phyloP scores from a whole-genome alignment of 1,284 basidiomycete genomes.

The Prillingera fragicola region DNA sequence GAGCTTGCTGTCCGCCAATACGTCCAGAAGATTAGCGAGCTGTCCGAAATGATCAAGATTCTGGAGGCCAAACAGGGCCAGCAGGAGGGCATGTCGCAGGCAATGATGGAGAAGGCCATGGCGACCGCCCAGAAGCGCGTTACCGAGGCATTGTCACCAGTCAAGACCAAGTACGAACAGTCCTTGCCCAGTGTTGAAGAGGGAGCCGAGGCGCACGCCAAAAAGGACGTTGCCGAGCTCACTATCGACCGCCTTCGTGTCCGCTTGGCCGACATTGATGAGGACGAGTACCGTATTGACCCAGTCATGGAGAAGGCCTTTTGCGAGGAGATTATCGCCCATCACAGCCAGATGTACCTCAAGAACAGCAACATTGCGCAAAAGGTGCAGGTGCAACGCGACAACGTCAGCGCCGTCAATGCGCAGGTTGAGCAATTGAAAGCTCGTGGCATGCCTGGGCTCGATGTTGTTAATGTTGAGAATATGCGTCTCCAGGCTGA shows the following conservation, averaged over 20 bases:
- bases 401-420: conserved; percentile 76
- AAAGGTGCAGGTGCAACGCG: conserved; percentile 66
- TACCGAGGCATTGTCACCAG: conserved; percentile 62
- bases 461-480: conserved; percentile 67
- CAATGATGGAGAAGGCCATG: conserved; percentile 64
- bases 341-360: conserved; percentile 64
- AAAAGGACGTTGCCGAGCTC: conserved; percentile 66
- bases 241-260: conserved; percentile 62
- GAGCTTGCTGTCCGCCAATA: conserved; percentile 89
- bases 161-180: conserved; percentile 63
- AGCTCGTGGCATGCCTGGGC: no score
- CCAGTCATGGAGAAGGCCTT: conserved; percentile 64
- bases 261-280: conserved; percentile 62
- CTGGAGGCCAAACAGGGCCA: conserved; percentile 64
- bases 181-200: conserved; percentile 64
- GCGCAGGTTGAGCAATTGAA: conserved; percentile 70
- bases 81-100: conserved; percentile 44
- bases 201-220: conserved; percentile 69
- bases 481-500: conserved; percentile 67
- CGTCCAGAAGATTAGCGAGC: conserved; percentile 80
- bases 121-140: conserved; percentile 64
- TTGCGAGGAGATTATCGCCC: conserved; percentile 61
- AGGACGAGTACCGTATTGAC: conserved; percentile 34
- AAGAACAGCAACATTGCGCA: conserved; percentile 60
- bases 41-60: conserved; percentile 30